Evolutionary conservation across 257 asterid species (phyloP).

Genomic region (Henckelia pumila): DNA sequence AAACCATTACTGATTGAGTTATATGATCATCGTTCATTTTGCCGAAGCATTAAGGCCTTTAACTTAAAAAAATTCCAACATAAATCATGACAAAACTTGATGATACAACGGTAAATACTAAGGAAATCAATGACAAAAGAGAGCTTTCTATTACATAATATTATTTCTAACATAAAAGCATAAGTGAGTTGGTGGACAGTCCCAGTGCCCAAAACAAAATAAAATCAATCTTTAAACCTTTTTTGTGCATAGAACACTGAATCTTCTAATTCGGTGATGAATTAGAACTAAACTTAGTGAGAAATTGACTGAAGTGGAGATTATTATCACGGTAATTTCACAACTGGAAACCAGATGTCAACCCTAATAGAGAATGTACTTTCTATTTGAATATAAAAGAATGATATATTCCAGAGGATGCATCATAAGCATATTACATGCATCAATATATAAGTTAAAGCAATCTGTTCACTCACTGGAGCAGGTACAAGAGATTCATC

Average conservation of each 20-base stretch:
- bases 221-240: neutral
- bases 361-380: too few species aligned
- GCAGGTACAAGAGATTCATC: slow-evolving; percentile 93
- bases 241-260: neutral
- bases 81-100: slow-evolving; percentile 9
- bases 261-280: neutral
- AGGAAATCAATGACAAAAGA: too few species aligned
- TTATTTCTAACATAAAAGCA: too few species aligned
- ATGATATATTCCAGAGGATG: slow-evolving; percentile 5
- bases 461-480: slow-evolving; percentile 54
- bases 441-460: slow-evolving; percentile 6
- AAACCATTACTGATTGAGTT: too few species aligned
- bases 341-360: too few species aligned
- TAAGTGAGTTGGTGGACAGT: neutral
- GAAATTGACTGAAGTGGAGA: too few species aligned
- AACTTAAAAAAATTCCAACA: neutral
- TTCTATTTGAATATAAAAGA: slow-evolving; percentile 12
- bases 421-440: slow-evolving; percentile 12
- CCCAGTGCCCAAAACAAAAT: neutral
- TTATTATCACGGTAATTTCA: too few species aligned
- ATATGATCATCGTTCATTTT: too few species aligned
- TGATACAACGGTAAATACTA: neutral
- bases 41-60: too few species aligned
- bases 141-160: too few species aligned
- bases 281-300: neutral